These are phyloP conservation scores for Galerina sulciceps DNA, from an alignment of 768 basidiomycete genomes.

Conservation along the genomic window DNA sequence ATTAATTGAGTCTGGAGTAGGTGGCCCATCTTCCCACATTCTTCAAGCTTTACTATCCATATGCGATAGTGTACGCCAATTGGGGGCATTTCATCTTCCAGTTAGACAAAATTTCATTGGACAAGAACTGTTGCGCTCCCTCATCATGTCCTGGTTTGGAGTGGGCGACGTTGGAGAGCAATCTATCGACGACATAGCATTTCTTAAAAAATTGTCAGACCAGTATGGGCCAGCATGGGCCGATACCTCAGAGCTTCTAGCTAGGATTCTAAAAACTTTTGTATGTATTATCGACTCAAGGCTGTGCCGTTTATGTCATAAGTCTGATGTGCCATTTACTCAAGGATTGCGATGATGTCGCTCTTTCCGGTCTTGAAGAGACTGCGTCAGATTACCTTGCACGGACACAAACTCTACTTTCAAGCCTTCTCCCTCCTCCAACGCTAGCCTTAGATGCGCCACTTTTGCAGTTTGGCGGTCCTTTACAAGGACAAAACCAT, in stretches of 20 bases:
- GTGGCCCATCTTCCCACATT: constrained; percentile 56
- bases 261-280: constrained; percentile 14
- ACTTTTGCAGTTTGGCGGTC: constrained; percentile 56
- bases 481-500: constrained; percentile 55
- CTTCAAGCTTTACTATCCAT: constrained; percentile 59
- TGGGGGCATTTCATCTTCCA: constrained; percentile 50
- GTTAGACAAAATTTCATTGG: constrained; percentile 37
- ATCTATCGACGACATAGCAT: constrained; percentile 48
- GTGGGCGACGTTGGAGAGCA: constrained; percentile 28
- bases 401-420: constrained; percentile 66
- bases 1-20: constrained; percentile 16
- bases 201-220: constrained; percentile 48
- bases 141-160: constrained; percentile 38
- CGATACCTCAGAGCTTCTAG: constrained; percentile 17
- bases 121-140: constrained; percentile 42
- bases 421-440: constrained; percentile 51
- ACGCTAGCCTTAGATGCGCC: constrained; percentile 21
- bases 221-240: constrained; percentile 36
- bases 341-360: constrained; percentile 16
- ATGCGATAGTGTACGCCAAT: constrained; percentile 55
- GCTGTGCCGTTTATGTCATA: neutral
- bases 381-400: constrained; percentile 48
- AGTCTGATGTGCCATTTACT: neutral
- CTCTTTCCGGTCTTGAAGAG: constrained; percentile 26
- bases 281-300: constrained; percentile 13